These are phyloP conservation scores for Scenedesmus sp. DNA, from an alignment of 163 green algal genomes.

Conservation along the genomic window DNA sequence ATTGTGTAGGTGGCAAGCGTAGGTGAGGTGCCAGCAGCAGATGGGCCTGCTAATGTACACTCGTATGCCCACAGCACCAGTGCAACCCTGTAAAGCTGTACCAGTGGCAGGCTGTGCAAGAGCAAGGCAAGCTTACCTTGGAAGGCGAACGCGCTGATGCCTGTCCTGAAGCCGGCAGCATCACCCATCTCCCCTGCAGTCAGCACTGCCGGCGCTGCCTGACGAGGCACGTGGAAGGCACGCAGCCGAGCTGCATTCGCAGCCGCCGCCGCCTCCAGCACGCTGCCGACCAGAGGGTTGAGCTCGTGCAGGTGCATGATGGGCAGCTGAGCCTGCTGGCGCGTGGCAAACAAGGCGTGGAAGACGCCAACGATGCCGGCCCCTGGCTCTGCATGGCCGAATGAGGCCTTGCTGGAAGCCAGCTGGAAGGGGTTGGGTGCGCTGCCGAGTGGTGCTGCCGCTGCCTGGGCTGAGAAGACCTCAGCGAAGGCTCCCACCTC, in stretches of 20 bases:
- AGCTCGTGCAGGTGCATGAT: constrained; percentile 70
- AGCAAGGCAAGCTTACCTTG: constrained; percentile 33
- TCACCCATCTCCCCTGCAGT: background rate
- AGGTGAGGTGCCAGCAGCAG: no score
- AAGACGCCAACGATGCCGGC: constrained; percentile 73
- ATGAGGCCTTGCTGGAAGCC: constrained; percentile 79
- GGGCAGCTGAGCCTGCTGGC: constrained; percentile 45
- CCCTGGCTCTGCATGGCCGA: constrained; percentile 81
- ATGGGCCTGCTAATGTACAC: no score
- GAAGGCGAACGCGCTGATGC: constrained; percentile 90
- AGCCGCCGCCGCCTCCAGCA: constrained; percentile 61
- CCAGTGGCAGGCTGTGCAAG: no score
- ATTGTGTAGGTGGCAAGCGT: background rate
- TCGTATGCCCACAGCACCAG: no score
- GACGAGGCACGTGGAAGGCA: constrained; percentile 41
- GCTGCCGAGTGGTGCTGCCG: background rate
- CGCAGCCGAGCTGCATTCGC: background rate
- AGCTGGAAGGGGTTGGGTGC: constrained; percentile 53
- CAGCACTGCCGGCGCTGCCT: constrained; percentile 15
- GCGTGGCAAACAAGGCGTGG: constrained; percentile 32
- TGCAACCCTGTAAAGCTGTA: no score
- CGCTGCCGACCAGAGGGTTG: constrained; percentile 67
- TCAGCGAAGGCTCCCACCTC: constrained; percentile 78
- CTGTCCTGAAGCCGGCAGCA: constrained; percentile 14
- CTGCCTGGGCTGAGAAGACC: constrained; percentile 49